Conservation (phyloP, 371 early-diverging fungal species). For the Blakeslea trispora region DNA sequence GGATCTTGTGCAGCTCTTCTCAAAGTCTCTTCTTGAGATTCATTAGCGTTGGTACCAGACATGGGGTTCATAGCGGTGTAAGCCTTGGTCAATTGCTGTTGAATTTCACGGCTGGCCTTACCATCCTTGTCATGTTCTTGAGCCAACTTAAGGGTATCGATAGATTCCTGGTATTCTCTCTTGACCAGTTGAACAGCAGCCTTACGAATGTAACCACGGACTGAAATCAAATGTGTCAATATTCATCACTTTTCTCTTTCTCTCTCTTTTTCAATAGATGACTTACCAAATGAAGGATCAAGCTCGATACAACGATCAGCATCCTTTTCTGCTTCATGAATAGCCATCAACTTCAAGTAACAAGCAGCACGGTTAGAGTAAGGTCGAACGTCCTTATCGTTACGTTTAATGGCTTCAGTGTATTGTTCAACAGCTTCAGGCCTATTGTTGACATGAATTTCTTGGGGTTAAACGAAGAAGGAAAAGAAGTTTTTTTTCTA, state of each 20-base stretch:
- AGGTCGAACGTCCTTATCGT: slow-evolving; percentile 86
- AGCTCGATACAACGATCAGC: slow-evolving; percentile 86
- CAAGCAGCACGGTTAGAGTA: slow-evolving; percentile 97
- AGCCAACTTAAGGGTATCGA: slow-evolving; percentile 85
- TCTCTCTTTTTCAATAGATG: neutral
- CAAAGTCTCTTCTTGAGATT: slow-evolving; percentile 79
- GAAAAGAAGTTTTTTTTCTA: no score
- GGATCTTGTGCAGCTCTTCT: slow-evolving; percentile 90
- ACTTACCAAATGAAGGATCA: slow-evolving; percentile 82
- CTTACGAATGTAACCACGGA: slow-evolving; percentile 97
- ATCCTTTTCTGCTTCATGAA: slow-evolving; percentile 95
- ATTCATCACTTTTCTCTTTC: neutral
- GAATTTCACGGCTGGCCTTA: slow-evolving; percentile 83
- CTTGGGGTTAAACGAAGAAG: no score
- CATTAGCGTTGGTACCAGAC: slow-evolving; percentile 41
- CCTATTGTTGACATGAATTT: no score
- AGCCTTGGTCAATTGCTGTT: slow-evolving; percentile 77
- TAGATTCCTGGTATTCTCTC: slow-evolving; percentile 83
- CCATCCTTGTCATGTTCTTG: slow-evolving; percentile 79
- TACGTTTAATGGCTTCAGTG: slow-evolving; percentile 97
- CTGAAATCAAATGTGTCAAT: slow-evolving; percentile 20
- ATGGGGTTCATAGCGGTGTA: slow-evolving; percentile 75
- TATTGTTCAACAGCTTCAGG: slow-evolving; percentile 93
- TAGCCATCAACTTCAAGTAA: slow-evolving; percentile 93
- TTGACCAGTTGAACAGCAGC: slow-evolving; percentile 89